Percentiles rank a stretch among this genome's conserved stretches.
Conservation (phyloP, 192 early-diverging fungal species). For the Haplosporangium gracile region DNA sequence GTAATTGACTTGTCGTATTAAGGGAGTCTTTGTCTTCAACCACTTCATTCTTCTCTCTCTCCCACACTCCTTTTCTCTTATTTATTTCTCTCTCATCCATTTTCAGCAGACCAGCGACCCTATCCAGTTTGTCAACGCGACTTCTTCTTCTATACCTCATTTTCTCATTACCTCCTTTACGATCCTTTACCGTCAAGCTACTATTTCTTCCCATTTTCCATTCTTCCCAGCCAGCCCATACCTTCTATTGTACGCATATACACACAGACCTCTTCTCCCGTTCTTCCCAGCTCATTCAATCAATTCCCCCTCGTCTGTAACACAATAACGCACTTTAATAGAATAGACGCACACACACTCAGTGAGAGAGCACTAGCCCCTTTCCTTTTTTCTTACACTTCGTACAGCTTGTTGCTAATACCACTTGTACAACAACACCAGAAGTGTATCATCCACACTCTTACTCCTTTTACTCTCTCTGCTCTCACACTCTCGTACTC, state of each 20-base stretch:
- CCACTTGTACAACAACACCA: conserved; percentile 31
- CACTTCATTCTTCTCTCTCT: neutral
- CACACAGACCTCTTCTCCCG: too few species aligned
- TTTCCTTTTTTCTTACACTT: neutral
- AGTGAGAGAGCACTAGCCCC: conserved; percentile 10
- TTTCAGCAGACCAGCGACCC: neutral
- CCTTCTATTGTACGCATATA: too few species aligned
- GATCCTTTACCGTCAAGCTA: neutral
- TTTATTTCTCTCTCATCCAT: neutral
- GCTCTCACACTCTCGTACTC: neutral
- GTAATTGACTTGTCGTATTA: too few species aligned
- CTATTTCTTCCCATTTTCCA: too few species aligned
- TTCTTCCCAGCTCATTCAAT: neutral
- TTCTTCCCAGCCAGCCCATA: neutral
- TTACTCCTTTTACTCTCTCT: neutral
- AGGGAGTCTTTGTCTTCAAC: too few species aligned
- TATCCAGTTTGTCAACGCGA: conserved; percentile 25
- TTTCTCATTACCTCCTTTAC: neutral
- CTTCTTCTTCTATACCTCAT: neutral
- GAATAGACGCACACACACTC: neutral
- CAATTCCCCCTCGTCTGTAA: too few species aligned
- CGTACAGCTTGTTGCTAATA: conserved; percentile 5
- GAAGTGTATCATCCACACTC: neutral
- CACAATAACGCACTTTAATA: too few species aligned
- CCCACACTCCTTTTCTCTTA: neutral